Base-by-base conservation (phyloP, 495 filamentous ascomycete genomes). In the Tuber borchii region DNA sequence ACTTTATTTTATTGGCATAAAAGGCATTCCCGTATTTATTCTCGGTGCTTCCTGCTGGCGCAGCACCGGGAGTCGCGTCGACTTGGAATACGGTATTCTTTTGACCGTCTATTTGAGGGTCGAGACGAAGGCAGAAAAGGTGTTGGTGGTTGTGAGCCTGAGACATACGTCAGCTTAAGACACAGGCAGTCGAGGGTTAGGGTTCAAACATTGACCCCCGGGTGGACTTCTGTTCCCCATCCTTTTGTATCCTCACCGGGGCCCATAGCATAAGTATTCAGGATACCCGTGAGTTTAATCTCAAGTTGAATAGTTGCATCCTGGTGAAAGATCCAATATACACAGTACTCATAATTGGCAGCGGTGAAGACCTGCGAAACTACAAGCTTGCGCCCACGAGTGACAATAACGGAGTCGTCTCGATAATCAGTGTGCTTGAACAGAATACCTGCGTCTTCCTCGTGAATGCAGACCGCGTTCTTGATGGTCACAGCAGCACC, bases 351-450 rank as follows among this genome's bases (percentile, higher is more conserved):
- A 85, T 98, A 98, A 86, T 98, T 98, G 71, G 94, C 93, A 14
- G 94, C 95, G 1, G 95, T 98, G 86, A 97, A 97, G 80, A 97
- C 91, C 73, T 97, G 95, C 37, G 93, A 94, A 81, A 98, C 87
- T 78, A 98, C 87, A 74, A 98, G 87, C 81, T 96, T 97, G 20
- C 94, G 89, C 44, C 89, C 94, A 68, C 95, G 91, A 19, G 94
- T 97, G 37, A 97, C 92, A 73, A 96, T 91, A 71, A 91, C 89
- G 0, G 91, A 92, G 68, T 94, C 91, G 83, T 97, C 94, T 71
- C 95, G 91, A 89, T 97, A 97, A 84, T 98, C 94, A 70, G 90
- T 93, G 86, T 98, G 95, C 86, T 98, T 98, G 87, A 95, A 97
- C 16, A 97, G 87, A 75, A 98, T 95, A 9, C 95, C 95, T 6